Evolutionary conservation across 768 basidiomycete species (phyloP).

Genomic region (Brasilioporus rufonigricans): DNA sequence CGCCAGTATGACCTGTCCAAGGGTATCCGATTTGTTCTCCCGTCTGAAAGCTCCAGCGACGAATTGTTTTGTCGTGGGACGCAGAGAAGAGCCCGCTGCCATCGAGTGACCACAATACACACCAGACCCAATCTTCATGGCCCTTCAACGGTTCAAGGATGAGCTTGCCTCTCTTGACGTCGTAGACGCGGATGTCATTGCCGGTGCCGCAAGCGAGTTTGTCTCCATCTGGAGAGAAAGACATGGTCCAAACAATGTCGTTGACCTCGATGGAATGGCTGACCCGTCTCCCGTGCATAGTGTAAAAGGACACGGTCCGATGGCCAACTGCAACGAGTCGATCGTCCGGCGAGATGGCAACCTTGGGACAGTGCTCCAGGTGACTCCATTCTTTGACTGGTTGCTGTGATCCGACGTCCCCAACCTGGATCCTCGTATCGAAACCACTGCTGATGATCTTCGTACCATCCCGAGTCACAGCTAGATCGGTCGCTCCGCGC

Average conservation of each 20-base stretch:
- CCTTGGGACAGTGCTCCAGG: not conserved
- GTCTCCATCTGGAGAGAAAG: conserved; percentile 1
- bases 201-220: not conserved
- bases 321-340: not conserved
- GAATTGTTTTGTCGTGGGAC: not conserved
- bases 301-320: not conserved
- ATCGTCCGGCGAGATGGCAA: not conserved
- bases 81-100: not conserved
- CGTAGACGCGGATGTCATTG: not conserved
- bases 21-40: not conserved
- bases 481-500: not conserved
- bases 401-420: not conserved
- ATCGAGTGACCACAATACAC: not conserved
- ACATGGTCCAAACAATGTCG: not conserved
- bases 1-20: not conserved
- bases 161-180: not conserved
- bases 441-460: not conserved
- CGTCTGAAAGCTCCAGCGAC: not conserved
- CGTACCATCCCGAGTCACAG: not conserved
- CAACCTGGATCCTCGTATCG: not conserved
- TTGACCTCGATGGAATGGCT: not conserved
- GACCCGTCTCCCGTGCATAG: not conserved
- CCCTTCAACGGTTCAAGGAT: not conserved
- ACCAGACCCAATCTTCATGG: not conserved
- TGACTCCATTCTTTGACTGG: not conserved